These are phyloP conservation scores for Trichosanthes truncata DNA, from an alignment of 306 rosid genomes.

Conservation along the genomic window DNA sequence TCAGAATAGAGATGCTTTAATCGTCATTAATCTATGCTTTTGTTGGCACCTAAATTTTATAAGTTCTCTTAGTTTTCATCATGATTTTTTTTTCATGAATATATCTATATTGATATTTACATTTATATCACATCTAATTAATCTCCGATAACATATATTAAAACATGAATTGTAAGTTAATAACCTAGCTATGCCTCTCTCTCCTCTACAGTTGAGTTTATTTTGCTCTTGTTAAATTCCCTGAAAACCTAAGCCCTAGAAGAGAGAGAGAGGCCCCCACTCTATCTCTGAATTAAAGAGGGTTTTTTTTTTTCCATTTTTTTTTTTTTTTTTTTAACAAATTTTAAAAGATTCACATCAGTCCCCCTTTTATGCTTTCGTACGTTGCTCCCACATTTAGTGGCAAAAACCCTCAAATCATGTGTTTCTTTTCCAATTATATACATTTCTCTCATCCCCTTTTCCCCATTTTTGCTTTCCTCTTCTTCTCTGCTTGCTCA, in stretches of 20 bases:
- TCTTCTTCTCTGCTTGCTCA: not conserved
- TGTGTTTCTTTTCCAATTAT: constrained; percentile 24
- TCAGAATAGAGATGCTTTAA: too few relatives aligned
- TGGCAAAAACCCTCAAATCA: constrained; percentile 35
- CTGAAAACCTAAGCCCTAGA: not conserved
- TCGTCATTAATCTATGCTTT: too few relatives aligned
- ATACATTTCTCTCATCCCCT: not conserved
- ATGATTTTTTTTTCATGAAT: too few relatives aligned
- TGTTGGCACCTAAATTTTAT: too few relatives aligned
- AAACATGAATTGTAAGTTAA: not conserved
- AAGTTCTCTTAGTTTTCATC: too few relatives aligned
- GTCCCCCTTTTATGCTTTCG: not conserved
- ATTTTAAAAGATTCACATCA: constrained; percentile 16
- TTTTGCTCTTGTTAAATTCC: not conserved
- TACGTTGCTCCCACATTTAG: constrained; percentile 16
- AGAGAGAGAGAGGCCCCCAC: constrained; percentile 9
- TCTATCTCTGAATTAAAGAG: not conserved
- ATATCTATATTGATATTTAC: not conserved
- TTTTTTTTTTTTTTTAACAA: not conserved
- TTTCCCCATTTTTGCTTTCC: not conserved
- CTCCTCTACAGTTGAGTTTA: not conserved
- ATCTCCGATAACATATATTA: not conserved
- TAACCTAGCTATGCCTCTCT: not conserved
- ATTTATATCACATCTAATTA: not conserved
- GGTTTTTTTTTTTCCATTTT: not conserved